Base-by-base conservation (phyloP, 176 grass and related monocot genomes). In the Oryza glumipatula region DNA sequence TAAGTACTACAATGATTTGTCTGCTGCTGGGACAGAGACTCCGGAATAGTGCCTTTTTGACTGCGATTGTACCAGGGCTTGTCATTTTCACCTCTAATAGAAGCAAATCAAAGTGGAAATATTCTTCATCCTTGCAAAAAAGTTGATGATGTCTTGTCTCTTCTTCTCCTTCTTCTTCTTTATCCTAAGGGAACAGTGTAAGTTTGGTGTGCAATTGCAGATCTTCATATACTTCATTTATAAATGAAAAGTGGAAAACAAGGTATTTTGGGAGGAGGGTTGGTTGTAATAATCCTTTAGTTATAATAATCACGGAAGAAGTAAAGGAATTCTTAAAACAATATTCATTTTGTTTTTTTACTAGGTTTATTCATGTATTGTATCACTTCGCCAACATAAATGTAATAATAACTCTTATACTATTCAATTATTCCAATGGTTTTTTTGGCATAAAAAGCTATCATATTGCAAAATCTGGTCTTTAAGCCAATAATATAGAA, bases 61-160 rank as follows among this genome's bases (percentile, higher is more conserved):
- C 77, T 32, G 56, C 61, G 4, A 5, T 6, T 6, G 76, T 73
- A 80, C 24, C 21, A 80, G 73, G 84, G 76, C 72, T 84, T 84
- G 87, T 88, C 47, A 10, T 80, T 88, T 88, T 88, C 81, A 84
- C 76, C 76, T n/a, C 81, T 61, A 32, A 45, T 17, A 43, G 68
- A 85, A 89, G 82, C 87, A 89, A 89, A 80, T 17, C 16, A 75
- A 75, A 80, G 60, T 39, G 60, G 17, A 84, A 43, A 47, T 24
- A 73, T 58, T 73, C 47, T 22, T 19, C 43, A 39, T 69, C 23
- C 80, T 84, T 39, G 4, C 46, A 45, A 16, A 84, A 84, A 88
- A 61, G 47, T 9, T 79, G 14, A 2, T 39, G n/a, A 63, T 72
- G 67, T 33, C 68, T 73, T 58, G 46, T 73, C 75, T 60, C 78